phyloP scores from a whole-genome alignment of 495 filamentous ascomycete species.

The Aspergillus sparsus region DNA sequence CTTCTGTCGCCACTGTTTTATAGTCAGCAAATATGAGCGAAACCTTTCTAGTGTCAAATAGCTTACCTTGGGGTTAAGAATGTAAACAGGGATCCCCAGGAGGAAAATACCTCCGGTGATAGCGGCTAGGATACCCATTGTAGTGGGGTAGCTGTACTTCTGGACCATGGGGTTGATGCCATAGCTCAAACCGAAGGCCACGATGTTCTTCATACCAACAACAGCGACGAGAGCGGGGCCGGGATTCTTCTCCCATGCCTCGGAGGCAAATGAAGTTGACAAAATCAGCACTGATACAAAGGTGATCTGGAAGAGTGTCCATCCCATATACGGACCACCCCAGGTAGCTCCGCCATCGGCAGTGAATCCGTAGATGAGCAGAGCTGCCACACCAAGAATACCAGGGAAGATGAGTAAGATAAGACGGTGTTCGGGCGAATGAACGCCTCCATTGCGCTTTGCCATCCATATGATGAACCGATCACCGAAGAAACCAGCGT shows the following conservation, averaged over 20 bases:
- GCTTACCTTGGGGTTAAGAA: conserved; percentile 36
- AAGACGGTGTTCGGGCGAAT: conserved; percentile 39
- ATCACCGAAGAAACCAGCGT: conserved; percentile 36
- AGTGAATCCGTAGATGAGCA: conserved; percentile 41
- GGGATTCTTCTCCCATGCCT: conserved; percentile 43
- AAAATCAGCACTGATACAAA: conserved; percentile 42
- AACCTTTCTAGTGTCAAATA: too few species aligned
- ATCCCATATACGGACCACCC: conserved; percentile 43
- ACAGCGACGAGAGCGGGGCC: conserved; percentile 43
- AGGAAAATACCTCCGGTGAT: conserved; percentile 32
- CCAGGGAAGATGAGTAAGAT: conserved; percentile 36
- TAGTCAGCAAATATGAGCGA: too few species aligned
- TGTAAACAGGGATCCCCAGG: conserved; percentile 37
- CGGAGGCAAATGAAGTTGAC: conserved; percentile 39
- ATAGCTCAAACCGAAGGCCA: conserved; percentile 40
- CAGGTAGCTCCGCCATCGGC: conserved; percentile 31
- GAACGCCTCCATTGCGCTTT: conserved; percentile 34
- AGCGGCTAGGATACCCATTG: conserved; percentile 35
- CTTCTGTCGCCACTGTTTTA: too few species aligned
- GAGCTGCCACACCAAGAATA: conserved; percentile 30
- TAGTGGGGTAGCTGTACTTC: conserved; percentile 31
- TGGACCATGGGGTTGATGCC: conserved; percentile 35
- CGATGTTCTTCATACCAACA: conserved; percentile 42
- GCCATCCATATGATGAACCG: conserved; percentile 37
- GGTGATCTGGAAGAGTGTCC: conserved; percentile 37